phyloP scores from a whole-genome alignment of 305 asterid genomes.

The Rubia tinctorum region DNA sequence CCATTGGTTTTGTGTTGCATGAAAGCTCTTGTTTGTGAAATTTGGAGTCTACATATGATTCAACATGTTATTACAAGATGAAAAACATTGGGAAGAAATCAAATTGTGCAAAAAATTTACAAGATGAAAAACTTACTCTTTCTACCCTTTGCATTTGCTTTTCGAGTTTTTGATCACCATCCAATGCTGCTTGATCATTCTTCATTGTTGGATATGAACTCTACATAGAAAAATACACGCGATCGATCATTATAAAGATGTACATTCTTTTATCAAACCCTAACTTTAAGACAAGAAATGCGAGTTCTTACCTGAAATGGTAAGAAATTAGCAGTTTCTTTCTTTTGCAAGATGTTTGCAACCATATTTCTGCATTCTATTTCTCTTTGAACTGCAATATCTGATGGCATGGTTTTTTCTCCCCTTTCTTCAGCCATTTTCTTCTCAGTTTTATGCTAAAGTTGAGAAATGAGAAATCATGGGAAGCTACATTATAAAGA shows the following conservation, averaged over 20 bases:
- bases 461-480: neutral
- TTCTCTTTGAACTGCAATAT: constrained; percentile 25
- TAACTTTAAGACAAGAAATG: neutral
- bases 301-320: constrained; percentile 25
- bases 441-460: too few relatives aligned
- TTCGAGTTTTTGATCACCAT: neutral
- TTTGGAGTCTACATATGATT: neutral
- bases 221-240: neutral
- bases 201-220: neutral
- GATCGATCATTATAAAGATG: neutral
- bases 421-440: constrained; percentile 34
- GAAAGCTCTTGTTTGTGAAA: neutral
- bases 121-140: neutral
- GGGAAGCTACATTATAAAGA: neutral
- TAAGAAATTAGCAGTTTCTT: neutral
- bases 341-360: constrained; percentile 11
- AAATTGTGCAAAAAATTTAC: too few relatives aligned
- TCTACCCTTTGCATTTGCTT: neutral
- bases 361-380: constrained; percentile 26
- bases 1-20: neutral
- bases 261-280: neutral
- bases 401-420: constrained; percentile 16
- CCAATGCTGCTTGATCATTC: neutral
- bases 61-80: neutral
- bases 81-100: neutral